Percentiles rank a stretch among this genome's conserved stretches.
Conservation (phyloP, 345 rosid species). For the Cardamine resedifolia region DNA sequence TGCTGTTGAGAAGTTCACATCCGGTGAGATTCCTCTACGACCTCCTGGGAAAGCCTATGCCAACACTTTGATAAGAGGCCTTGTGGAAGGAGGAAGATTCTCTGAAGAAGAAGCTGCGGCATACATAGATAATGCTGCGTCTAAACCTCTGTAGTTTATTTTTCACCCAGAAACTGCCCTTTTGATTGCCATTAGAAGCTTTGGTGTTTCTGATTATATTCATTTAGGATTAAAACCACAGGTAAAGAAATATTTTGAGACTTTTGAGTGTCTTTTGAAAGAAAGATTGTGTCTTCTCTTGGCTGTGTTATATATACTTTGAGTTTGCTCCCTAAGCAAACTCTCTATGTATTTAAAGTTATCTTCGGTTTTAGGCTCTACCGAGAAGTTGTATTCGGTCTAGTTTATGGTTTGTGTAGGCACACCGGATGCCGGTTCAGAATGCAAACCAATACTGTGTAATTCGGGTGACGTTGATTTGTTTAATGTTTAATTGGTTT, state of each 20-base stretch:
- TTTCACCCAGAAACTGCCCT: slow-evolving; percentile 7
- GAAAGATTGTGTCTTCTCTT: slow-evolving; percentile 2
- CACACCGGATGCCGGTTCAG: background rate
- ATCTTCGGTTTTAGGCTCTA: slow-evolving; percentile 12
- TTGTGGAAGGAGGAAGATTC: slow-evolving; percentile 73
- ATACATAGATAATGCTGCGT: slow-evolving; percentile 61
- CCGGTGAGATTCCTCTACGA: slow-evolving; percentile 48
- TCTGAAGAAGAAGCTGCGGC: slow-evolving; percentile 59
- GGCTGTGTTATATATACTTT: background rate
- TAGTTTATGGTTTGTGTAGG: slow-evolving; percentile 8
- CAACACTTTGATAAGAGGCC: slow-evolving; percentile 52
- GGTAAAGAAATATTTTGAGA: background rate
- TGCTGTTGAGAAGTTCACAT: slow-evolving; percentile 44
- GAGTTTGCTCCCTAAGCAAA: slow-evolving; percentile 16
- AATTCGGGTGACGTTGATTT: background rate
- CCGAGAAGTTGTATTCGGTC: slow-evolving; percentile 14
- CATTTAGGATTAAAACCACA: background rate
- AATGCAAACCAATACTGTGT: background rate
- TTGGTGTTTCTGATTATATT: slow-evolving; percentile 21
- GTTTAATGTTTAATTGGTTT: background rate
- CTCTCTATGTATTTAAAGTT: background rate
- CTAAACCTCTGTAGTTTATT: slow-evolving; percentile 47
- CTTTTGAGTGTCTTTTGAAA: background rate
- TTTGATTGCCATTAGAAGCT: background rate
- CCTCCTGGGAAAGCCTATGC: slow-evolving; percentile 58